phyloP scores from a whole-genome alignment of 768 basidiomycete species.

The Hypsizygus marmoreus region DNA sequence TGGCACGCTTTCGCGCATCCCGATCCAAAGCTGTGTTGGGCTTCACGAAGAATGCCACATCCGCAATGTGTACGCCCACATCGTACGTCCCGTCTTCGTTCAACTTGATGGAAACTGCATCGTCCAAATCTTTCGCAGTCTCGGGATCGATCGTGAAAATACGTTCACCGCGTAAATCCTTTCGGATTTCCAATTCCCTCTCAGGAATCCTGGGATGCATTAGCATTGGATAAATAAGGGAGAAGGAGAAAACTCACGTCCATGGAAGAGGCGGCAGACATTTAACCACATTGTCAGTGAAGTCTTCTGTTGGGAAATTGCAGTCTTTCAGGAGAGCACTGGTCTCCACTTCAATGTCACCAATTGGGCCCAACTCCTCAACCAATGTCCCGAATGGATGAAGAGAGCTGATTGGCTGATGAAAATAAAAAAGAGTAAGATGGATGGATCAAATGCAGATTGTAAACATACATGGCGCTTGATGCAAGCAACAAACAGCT shows the following conservation, averaged over 20 bases:
- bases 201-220: conserved; percentile 71
- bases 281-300: conserved; percentile 91
- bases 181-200: conserved; percentile 82
- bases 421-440: conserved; percentile 30
- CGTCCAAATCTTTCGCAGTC: conserved; percentile 90
- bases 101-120: conserved; percentile 85
- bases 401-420: conserved; percentile 87
- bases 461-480: conserved; percentile 83
- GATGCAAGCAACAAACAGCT: conserved; percentile 95
- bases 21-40: conserved; percentile 97
- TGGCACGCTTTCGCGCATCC: conserved; percentile 96
- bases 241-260: conserved; percentile 56
- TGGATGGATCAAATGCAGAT: conserved; percentile 6
- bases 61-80: conserved; percentile 93
- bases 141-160: conserved; percentile 94
- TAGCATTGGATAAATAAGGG: conserved; percentile 4
- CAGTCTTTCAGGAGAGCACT: conserved; percentile 97
- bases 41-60: conserved; percentile 94
- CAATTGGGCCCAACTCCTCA: conserved; percentile 96
- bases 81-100: conserved; percentile 94
- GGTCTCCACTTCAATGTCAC: conserved; percentile 98
- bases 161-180: conserved; percentile 82
- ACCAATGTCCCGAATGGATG: conserved; percentile 99
- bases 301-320: conserved; percentile 98
- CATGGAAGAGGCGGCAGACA: conserved; percentile 96